phyloP scores from a whole-genome alignment of 179 eudicot genomes.

The Corrigiola litoralis region DNA sequence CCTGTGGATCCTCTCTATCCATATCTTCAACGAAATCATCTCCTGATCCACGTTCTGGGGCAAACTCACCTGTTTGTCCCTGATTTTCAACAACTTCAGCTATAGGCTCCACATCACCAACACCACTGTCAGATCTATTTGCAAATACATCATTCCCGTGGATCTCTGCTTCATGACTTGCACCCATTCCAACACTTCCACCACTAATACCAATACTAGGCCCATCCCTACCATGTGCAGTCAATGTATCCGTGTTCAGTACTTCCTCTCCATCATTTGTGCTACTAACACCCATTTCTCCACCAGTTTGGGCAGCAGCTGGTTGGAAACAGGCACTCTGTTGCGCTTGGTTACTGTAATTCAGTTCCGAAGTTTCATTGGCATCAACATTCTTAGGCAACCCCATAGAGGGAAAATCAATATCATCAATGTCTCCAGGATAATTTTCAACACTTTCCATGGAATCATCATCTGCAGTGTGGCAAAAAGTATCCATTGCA shows the following conservation, averaged over 20 bases:
- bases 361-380: constrained; percentile 76
- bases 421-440: constrained; percentile 85
- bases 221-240: constrained; percentile 73
- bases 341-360: constrained; percentile 87
- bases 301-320: constrained; percentile 50
- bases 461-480: constrained; percentile 71
- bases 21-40: constrained; percentile 75
- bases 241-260: constrained; percentile 72
- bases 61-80: constrained; percentile 93
- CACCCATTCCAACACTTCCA: constrained; percentile 99
- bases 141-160: constrained; percentile 82
- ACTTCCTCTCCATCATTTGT: constrained; percentile 90
- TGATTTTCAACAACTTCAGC: constrained; percentile 95
- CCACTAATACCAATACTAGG: constrained; percentile 92
- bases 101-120: constrained; percentile 88
- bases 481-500: constrained; percentile 86
- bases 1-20: constrained; percentile 87
- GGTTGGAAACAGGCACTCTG: constrained; percentile 83
- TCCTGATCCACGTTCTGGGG: constrained; percentile 60
- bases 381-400: constrained; percentile 52
- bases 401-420: constrained; percentile 53
- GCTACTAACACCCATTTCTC: constrained; percentile 95
- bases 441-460: constrained; percentile 98
- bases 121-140: constrained; percentile 81
- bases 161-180: constrained; percentile 98